Conservation (phyloP, 164 flowering plant species). For the Kalanchoe fedtschenkoi region DNA sequence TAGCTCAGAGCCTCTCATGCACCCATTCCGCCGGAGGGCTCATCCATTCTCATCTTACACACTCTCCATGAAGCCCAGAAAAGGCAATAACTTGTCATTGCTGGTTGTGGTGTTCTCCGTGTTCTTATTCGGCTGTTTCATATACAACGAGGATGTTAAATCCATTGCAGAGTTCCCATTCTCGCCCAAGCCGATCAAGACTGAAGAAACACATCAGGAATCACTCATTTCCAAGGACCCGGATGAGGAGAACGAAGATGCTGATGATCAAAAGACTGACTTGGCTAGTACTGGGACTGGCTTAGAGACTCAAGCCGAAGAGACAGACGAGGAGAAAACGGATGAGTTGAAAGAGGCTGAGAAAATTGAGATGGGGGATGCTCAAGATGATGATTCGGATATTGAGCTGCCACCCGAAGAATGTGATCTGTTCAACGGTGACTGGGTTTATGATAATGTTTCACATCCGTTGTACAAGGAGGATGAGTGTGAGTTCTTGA, state of each 20-base stretch:
- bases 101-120: slow-evolving; percentile 62
- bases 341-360: slow-evolving; percentile 12
- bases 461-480: slow-evolving; percentile 75
- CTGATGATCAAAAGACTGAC: slow-evolving; percentile 1
- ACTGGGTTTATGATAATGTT: slow-evolving; percentile 75
- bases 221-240: slow-evolving; percentile 5
- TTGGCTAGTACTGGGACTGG: slow-evolving; percentile 22
- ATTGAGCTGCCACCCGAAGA: slow-evolving; percentile 56
- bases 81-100: slow-evolving; percentile 54
- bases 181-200: slow-evolving; percentile 26
- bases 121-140: slow-evolving; percentile 74
- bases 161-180: slow-evolving; percentile 89
- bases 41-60: slow-evolving; percentile 21
- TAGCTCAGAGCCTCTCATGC: slow-evolving; percentile 24
- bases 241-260: slow-evolving; percentile 12
- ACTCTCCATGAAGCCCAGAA: slow-evolving; percentile 52
- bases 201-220: slow-evolving; percentile 10
- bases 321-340: slow-evolving; percentile 9
- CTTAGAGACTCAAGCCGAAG: slow-evolving; percentile 22
- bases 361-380: slow-evolving; percentile 11
- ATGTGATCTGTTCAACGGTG: slow-evolving; percentile 73
- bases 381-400: slow-evolving; percentile 29
- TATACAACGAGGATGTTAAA: slow-evolving; percentile 91
- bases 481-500: slow-evolving; percentile 77
- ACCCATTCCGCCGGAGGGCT: slow-evolving; percentile 45